phyloP scores from a whole-genome alignment of 495 filamentous ascomycete species.

The Neurospora discreta region DNA sequence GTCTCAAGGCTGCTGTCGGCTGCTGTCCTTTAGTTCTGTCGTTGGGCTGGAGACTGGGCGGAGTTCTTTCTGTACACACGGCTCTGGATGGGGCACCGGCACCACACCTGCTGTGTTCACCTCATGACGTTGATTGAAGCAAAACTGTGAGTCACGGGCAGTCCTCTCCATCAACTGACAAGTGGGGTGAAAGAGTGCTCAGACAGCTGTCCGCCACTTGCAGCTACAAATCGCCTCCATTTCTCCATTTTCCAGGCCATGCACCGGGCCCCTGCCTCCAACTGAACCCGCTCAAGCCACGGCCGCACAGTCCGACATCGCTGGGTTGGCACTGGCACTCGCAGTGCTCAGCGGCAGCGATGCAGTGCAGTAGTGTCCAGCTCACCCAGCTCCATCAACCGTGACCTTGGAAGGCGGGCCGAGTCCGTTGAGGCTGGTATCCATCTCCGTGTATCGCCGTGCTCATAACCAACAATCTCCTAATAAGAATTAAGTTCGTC shows the following conservation, averaged over 20 bases:
- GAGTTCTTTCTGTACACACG: background rate
- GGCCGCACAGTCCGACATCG: background rate
- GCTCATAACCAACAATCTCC: background rate
- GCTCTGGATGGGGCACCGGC: background rate
- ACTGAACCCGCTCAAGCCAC: background rate
- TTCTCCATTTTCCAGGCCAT: background rate
- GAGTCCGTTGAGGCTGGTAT: background rate
- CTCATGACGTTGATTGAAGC: constrained; percentile 20
- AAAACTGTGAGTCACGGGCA: constrained; percentile 23
- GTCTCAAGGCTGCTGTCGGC: background rate
- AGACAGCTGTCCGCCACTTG: constrained; percentile 4
- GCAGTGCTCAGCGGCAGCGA: background rate
- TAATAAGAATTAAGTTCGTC: background rate
- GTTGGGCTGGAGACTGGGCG: background rate
- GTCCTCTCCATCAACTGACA: constrained; percentile 19
- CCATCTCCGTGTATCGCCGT: background rate
- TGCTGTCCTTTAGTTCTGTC: background rate
- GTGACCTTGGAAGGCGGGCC: background rate
- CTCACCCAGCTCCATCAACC: background rate
- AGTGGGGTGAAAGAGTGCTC: constrained; percentile 6
- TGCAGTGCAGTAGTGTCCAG: background rate
- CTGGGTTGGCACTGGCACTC: background rate
- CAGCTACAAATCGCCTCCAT: background rate
- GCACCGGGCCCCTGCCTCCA: background rate
- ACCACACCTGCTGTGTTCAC: background rate